These are phyloP conservation scores for Eustoma russellianum DNA, from an alignment of 257 asterid species.

Conservation along the genomic window DNA sequence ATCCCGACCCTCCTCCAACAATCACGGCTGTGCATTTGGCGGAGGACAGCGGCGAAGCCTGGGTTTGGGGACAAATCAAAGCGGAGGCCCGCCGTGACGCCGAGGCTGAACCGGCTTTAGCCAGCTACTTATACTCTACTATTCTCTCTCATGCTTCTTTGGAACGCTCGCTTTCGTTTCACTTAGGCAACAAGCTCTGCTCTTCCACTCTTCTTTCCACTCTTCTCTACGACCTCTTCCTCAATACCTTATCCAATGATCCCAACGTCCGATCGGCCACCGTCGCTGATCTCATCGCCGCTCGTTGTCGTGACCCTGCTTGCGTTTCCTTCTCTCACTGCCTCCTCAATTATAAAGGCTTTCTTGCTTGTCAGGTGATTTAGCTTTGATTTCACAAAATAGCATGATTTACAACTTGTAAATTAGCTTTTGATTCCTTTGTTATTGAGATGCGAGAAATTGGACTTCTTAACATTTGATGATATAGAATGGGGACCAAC, in stretches of 20 bases:
- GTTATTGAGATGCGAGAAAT: no score
- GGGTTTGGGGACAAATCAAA: slow-evolving; percentile 68
- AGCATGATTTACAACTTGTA: neutral
- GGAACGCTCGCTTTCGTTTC: slow-evolving; percentile 78
- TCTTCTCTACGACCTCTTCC: slow-evolving; percentile 70
- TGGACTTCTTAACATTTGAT: no score
- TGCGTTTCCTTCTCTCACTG: slow-evolving; percentile 38
- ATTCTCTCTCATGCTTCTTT: slow-evolving; percentile 77
- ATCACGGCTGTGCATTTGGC: slow-evolving; percentile 38
- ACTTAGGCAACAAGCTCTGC: slow-evolving; percentile 84
- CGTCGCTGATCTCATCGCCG: slow-evolving; percentile 29
- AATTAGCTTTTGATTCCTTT: neutral
- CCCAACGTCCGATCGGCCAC: slow-evolving; percentile 49
- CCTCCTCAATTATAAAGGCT: slow-evolving; percentile 35
- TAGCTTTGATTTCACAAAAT: neutral
- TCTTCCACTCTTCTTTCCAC: slow-evolving; percentile 84
- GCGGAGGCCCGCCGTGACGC: slow-evolving; percentile 80
- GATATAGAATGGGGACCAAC: no score
- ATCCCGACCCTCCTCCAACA: slow-evolving; percentile 26
- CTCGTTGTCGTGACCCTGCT: slow-evolving; percentile 32
- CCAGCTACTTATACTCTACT: slow-evolving; percentile 76
- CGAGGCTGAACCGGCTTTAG: slow-evolving; percentile 82
- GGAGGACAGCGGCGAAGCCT: slow-evolving; percentile 43
- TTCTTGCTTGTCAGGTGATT: slow-evolving; percentile 39
- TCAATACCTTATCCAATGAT: slow-evolving; percentile 59